These are phyloP conservation scores for Penicillium sp. DNA, from an alignment of 2,329 filamentous ascomycete genomes.

Conservation along the genomic window DNA sequence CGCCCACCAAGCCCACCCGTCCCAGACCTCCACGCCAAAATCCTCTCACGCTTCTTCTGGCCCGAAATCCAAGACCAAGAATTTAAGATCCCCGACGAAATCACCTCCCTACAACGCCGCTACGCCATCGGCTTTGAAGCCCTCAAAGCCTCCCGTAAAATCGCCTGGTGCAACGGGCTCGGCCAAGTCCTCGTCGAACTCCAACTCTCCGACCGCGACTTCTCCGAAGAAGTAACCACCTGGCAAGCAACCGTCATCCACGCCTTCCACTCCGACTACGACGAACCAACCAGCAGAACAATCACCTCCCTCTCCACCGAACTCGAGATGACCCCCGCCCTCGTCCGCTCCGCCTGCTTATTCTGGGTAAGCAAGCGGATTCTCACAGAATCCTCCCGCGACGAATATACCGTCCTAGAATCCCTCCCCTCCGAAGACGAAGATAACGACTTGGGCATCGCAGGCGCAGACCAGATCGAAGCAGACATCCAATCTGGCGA, in stretches of 20 bases:
- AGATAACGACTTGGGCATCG: constrained; percentile 24
- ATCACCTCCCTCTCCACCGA: constrained; percentile 53
- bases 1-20: constrained; percentile 34
- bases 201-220: constrained; percentile 78
- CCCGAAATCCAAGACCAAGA: constrained; percentile 70
- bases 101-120: constrained; percentile 64
- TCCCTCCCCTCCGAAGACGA: constrained; percentile 49
- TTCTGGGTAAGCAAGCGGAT: constrained; percentile 69
- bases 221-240: constrained; percentile 74
- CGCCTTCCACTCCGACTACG: constrained; percentile 69
- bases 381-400: constrained; percentile 52
- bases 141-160: constrained; percentile 81
- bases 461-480: constrained; percentile 29
- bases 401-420: constrained; percentile 65
- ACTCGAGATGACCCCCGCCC: constrained; percentile 61
- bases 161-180: constrained; percentile 85
- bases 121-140: constrained; percentile 79
- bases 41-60: constrained; percentile 93
- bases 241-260: constrained; percentile 90
- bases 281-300: constrained; percentile 44
- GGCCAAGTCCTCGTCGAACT: constrained; percentile 82
- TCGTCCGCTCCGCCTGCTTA: constrained; percentile 64
- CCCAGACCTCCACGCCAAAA: constrained; percentile 74
- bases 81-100: constrained; percentile 54
- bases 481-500: constrained; percentile 33